Evolutionary conservation across 805 yeast genomes (phyloP).

Genomic region (Saturnispora hagleri): DNA sequence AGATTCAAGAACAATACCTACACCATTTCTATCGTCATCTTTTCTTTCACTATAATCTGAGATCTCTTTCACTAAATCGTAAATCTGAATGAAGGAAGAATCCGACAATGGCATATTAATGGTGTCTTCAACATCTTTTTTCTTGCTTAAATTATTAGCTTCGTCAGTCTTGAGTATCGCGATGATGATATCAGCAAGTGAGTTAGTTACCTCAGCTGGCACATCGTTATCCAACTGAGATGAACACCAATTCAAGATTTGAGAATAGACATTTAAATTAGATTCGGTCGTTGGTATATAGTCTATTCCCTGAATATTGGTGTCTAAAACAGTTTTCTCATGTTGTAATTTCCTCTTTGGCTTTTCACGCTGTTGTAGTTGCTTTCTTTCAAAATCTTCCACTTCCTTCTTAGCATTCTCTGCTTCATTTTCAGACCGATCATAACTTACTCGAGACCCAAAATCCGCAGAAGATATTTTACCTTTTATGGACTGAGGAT

Average conservation of each 20-base stretch:
- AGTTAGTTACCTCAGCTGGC: slow-evolving; percentile 61
- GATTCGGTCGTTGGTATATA: slow-evolving; percentile 57
- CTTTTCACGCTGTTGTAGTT: slow-evolving; percentile 1
- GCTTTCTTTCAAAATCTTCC: slow-evolving; percentile 7
- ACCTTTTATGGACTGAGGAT: slow-evolving; percentile 68
- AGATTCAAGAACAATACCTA: slow-evolving; percentile 34
- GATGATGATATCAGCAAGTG: slow-evolving; percentile 61
- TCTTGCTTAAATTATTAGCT: slow-evolving; percentile 34
- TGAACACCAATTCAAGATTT: slow-evolving; percentile 52
- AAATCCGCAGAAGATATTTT: slow-evolving; percentile 57
- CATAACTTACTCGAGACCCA: slow-evolving; percentile 33
- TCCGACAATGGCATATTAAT: slow-evolving; percentile 35
- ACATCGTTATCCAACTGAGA: slow-evolving; percentile 55
- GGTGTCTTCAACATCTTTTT: slow-evolving; percentile 41
- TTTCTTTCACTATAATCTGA: slow-evolving; percentile 36
- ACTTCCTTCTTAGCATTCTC: slow-evolving; percentile 12
- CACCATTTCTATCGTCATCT: slow-evolving; percentile 24
- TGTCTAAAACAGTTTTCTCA: slow-evolving; percentile 25
- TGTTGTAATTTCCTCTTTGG: slow-evolving; percentile 8
- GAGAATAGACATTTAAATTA: slow-evolving; percentile 43
- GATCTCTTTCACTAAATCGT: slow-evolving; percentile 36
- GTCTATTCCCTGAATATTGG: slow-evolving; percentile 37
- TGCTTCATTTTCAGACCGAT: slow-evolving; percentile 15
- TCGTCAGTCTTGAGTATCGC: slow-evolving; percentile 44
- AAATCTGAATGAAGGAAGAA: slow-evolving; percentile 37